Percentiles rank a stretch among this genome's conserved stretches.
phyloP scores from a whole-genome alignment of 2,329 filamentous ascomycete genomes.

The Aspergillus pseudoterreus region DNA sequence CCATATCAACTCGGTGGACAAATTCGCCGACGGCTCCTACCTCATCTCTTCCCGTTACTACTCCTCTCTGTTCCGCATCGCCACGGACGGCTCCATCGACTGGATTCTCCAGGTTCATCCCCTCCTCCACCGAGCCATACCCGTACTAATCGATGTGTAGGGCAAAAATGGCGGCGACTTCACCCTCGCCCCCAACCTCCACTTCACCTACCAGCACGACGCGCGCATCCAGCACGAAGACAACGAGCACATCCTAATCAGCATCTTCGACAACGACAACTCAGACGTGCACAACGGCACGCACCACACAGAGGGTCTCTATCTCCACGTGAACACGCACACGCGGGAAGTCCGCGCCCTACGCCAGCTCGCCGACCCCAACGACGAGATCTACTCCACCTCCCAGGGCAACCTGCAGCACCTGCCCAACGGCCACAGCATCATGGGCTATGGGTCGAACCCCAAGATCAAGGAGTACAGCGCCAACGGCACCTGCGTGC shows the following conservation, averaged over 20 bases:
- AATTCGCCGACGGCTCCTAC: not conserved
- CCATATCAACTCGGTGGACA: conserved; percentile 3
- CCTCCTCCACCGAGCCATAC: conserved; percentile 14
- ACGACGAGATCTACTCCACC: conserved; percentile 13
- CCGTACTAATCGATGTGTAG: not conserved
- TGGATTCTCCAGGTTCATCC: conserved; percentile 24
- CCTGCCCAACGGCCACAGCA: conserved; percentile 16
- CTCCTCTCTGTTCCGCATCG: conserved; percentile 7
- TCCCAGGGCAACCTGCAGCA: conserved; percentile 24
- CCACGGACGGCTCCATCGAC: conserved; percentile 10
- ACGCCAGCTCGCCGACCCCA: conserved; percentile 16
- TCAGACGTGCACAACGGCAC: conserved; percentile 12
- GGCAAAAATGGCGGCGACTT: conserved; percentile 18
- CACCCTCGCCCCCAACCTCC: conserved; percentile 8
- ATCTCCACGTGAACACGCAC: conserved; percentile 15
- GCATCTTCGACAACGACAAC: conserved; percentile 26
- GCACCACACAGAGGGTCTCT: conserved; percentile 20
- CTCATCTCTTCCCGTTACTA: conserved; percentile 3
- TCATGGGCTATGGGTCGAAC: conserved; percentile 32
- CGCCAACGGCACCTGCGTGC: conserved; percentile 22
- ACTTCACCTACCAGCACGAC: conserved; percentile 29
- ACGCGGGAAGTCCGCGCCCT: not conserved
- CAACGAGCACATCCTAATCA: conserved; percentile 24
- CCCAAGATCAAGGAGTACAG: conserved; percentile 31
- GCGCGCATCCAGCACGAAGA: conserved; percentile 32